These are phyloP conservation scores for Aspergillus sp. DNA, from an alignment of 2,329 filamentous ascomycete genomes.

Conservation along the genomic window DNA sequence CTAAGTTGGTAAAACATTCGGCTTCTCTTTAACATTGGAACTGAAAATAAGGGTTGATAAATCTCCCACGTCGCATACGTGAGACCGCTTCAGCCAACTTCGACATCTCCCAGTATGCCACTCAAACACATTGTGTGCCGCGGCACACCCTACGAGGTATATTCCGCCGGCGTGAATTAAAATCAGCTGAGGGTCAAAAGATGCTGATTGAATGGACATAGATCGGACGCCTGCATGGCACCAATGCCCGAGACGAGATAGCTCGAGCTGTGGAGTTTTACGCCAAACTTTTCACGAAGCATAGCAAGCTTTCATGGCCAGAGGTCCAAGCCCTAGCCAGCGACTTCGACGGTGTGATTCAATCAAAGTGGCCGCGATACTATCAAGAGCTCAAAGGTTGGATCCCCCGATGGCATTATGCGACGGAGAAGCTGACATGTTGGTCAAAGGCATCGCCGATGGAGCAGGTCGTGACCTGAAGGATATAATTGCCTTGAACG, in stretches of 20 bases:
- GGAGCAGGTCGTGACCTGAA: constrained; percentile 43
- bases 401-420: constrained; percentile 12
- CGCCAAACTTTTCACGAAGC: background rate
- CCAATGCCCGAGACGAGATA: background rate
- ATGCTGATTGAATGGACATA: background rate
- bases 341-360: constrained; percentile 41
- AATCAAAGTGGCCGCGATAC: constrained; percentile 27
- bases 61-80: no score
- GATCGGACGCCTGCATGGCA: background rate
- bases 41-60: no score
- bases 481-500: constrained; percentile 53
- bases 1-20: no score
- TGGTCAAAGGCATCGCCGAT: background rate
- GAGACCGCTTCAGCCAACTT: no score
- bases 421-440: no score
- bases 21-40: no score
- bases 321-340: constrained; percentile 44
- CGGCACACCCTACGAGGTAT: background rate
- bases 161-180: background rate
- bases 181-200: background rate
- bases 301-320: constrained; percentile 42
- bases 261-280: background rate
- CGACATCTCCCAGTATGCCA: background rate
- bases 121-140: background rate
- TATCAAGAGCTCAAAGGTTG: constrained; percentile 34